Conservation (phyloP, 257 asterid genomes). For the Capsicum pubescens region DNA sequence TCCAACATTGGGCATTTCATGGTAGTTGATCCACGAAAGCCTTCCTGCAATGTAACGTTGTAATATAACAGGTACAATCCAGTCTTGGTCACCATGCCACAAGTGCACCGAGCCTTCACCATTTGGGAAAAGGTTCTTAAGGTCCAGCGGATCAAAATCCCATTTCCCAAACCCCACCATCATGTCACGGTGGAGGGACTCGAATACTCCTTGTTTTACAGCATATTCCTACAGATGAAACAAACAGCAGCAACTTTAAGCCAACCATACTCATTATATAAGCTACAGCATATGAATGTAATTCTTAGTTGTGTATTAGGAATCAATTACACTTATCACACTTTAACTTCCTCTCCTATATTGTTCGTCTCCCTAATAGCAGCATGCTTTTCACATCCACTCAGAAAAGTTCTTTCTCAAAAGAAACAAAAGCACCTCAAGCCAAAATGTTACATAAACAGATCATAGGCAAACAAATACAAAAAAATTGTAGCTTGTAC, state of each 20-base stretch:
- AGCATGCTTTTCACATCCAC: background rate
- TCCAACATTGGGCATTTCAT: no score
- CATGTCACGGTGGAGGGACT: no score
- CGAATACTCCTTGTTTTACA: slow-evolving; percentile 44
- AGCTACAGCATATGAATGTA: background rate
- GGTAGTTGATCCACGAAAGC: no score
- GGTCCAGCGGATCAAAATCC: no score
- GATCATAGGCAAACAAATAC: background rate
- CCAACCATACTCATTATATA: background rate
- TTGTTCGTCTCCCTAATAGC: background rate
- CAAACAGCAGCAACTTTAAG: background rate
- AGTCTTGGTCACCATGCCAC: no score
- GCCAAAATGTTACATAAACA: background rate
- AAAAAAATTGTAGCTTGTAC: background rate
- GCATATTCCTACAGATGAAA: slow-evolving; percentile 42
- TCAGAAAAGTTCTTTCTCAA: background rate
- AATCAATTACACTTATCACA: background rate
- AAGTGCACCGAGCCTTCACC: no score
- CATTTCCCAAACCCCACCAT: no score
- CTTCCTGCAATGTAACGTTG: no score
- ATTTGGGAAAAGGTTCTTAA: no score
- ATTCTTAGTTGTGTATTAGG: no score
- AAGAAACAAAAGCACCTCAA: no score
- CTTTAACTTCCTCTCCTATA: background rate
- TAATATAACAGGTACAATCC: no score